Base-by-base conservation (phyloP, 2,329 filamentous ascomycete species). In the Aotearoamyces nothofagi region DNA sequence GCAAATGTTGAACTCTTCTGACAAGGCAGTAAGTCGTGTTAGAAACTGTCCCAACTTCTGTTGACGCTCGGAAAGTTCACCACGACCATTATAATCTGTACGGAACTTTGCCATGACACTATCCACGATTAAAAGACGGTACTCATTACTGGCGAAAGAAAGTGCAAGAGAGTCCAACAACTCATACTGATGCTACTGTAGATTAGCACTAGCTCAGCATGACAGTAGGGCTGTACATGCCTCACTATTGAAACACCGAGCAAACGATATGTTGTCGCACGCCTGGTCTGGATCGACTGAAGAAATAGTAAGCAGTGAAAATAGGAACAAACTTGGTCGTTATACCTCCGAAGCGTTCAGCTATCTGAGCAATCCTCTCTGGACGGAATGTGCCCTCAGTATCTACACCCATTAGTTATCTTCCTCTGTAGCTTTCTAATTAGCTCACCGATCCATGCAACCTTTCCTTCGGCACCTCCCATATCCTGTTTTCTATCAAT, bases 21-120 rank as follows among this genome's bases (percentile, higher is more conserved):
- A 70, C 54, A 76, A 70, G 45, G 74, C 67, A 9, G 66, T 64
- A 25, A 77, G 52, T 46, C 67, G 70, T 36, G 66, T 66, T 22
- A 78, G 53, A 44, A 77, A 77, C 37, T 71, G 63, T 34, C 70
- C 71, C 17, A 79, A 57, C 42, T 74, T 76, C 51, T 76, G 69
- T 50, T 79, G 74, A 15, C 74, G 63, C 39, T 78, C 74, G 12
- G 68, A 69, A 32, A 78, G 58, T 46, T 79, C 74, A 11, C 71
- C 74, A 31, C 74, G 67, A 5, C 74, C 74, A 40, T 60, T 63
- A 41, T 67, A 79, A 50, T 78, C 74, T 24, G 73, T 70, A 17
- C 74, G 66, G 42, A 76, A 79, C 31, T 72, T 66, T 26, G 73
- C 69, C 65, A 78, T 76, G 43, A 78, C 73, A 42, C 70, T 77